These are phyloP conservation scores for Nitzschia sp. DNA, from an alignment of 108 stramenopile species.

Conservation along the genomic window DNA sequence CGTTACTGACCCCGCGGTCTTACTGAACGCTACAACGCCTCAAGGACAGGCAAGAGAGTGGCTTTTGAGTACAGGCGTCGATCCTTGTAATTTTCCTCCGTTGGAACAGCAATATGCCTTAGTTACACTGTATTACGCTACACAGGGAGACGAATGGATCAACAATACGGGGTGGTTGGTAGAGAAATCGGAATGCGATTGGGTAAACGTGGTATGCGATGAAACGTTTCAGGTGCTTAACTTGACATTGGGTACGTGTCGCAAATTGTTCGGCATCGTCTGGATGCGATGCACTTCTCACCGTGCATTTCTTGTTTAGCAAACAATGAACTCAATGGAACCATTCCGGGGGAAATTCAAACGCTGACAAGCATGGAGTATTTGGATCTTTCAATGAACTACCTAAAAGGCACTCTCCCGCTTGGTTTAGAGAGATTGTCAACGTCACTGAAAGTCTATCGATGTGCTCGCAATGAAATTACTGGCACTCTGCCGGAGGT, in stretches of 20 bases:
- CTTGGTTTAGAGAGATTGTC: neutral
- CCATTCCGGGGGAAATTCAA: constrained; percentile 21
- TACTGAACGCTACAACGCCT: constrained; percentile 23
- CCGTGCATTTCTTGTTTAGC: neutral
- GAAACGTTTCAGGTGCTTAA: neutral
- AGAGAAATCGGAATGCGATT: constrained; percentile 16
- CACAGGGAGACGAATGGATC: constrained; percentile 31
- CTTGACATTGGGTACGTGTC: neutral
- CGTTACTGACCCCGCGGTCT: constrained; percentile 6
- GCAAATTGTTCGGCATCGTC: too few species aligned
- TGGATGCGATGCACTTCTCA: too few species aligned
- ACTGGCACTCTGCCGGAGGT: constrained; percentile 18
- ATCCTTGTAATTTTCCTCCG: constrained; percentile 38
- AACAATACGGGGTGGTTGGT: constrained; percentile 26
- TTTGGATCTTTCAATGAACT: constrained; percentile 26
- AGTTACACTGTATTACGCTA: constrained; percentile 31
- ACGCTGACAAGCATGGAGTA: neutral
- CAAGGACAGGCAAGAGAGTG: constrained; percentile 37
- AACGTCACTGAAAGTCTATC: neutral
- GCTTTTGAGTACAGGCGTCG: constrained; percentile 26
- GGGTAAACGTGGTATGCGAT: constrained; percentile 13
- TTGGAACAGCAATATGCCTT: constrained; percentile 32
- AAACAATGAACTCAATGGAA: constrained; percentile 22
- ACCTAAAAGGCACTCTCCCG: constrained; percentile 23
- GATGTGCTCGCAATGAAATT: constrained; percentile 1